These are phyloP conservation scores for Porphyra umbilicalis DNA, from an alignment of 31 red algal species.

Conservation along the genomic window DNA sequence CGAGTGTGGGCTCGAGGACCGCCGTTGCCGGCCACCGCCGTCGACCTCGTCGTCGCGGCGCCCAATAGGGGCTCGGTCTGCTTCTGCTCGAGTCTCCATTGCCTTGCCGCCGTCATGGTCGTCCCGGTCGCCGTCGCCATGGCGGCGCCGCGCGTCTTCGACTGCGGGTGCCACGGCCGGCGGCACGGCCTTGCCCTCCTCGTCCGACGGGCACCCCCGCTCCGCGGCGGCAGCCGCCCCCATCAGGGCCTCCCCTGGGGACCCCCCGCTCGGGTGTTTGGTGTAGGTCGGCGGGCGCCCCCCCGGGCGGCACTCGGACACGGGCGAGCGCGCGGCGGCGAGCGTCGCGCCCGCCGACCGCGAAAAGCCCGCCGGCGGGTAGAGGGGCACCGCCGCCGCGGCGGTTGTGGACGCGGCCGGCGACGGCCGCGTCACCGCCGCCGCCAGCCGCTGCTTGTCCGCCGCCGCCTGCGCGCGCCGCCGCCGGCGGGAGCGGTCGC, in stretches of 20 bases:
- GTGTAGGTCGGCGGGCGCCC: background rate
- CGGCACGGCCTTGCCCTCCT: background rate
- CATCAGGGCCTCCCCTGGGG: background rate
- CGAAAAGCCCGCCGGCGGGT: background rate
- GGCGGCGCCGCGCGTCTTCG: too few species aligned
- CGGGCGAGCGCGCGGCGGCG: background rate
- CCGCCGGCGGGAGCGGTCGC: background rate
- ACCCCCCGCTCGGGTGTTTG: background rate
- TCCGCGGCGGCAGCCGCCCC: background rate
- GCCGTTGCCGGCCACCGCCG: background rate
- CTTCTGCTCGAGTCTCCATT: too few species aligned
- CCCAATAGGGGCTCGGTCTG: too few species aligned
- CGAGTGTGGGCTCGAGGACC: background rate
- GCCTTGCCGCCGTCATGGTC: too few species aligned
- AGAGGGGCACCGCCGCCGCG: background rate
- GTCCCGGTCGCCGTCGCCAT: too few species aligned
- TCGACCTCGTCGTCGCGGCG: too few species aligned
- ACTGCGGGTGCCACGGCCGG: too few species aligned
- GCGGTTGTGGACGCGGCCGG: background rate
- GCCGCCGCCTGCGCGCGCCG: background rate
- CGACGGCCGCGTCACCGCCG: background rate
- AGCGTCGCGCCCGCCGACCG: background rate
- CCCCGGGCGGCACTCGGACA: background rate
- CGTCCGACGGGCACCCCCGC: background rate
- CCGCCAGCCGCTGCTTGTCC: background rate